phyloP scores from a whole-genome alignment of 192 early-diverging fungal genomes.

The Rhizoclosmatium sp. region DNA sequence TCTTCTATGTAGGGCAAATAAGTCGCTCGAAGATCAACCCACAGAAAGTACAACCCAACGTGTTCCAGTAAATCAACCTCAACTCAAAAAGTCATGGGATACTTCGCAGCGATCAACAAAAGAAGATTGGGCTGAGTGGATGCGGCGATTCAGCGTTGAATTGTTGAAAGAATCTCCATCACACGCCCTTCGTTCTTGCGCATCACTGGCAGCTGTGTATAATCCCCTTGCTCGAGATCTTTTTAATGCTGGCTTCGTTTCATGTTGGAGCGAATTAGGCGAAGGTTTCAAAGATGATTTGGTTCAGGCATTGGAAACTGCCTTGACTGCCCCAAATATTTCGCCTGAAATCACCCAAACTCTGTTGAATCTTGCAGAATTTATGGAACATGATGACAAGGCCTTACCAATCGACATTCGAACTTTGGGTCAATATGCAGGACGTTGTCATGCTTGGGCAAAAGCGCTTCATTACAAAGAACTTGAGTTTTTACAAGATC shows the following conservation, averaged over 20 bases:
- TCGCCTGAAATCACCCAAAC: slow-evolving; percentile 93
- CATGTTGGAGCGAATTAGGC: slow-evolving; percentile 92
- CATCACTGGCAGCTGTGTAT: slow-evolving; percentile 81
- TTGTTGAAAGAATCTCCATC: slow-evolving; percentile 97
- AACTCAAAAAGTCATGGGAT: slow-evolving; percentile 88
- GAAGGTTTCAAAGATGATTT: slow-evolving; percentile 93
- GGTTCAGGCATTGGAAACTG: slow-evolving; percentile 80
- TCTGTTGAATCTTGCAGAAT: slow-evolving; percentile 93
- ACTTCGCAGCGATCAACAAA: slow-evolving; percentile 84
- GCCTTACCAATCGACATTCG: slow-evolving; percentile 92
- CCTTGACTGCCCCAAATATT: slow-evolving; percentile 79
- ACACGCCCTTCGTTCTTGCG: slow-evolving; percentile 90
- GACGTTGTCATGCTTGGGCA: slow-evolving; percentile 93
- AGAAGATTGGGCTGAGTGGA: slow-evolving; percentile 98
- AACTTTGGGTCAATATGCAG: slow-evolving; percentile 86
- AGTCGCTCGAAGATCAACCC: slow-evolving; percentile 43
- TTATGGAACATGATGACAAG: slow-evolving; percentile 99
- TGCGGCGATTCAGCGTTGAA: slow-evolving; percentile 86
- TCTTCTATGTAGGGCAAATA: slow-evolving; percentile 38
- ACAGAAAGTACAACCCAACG: slow-evolving; percentile 66
- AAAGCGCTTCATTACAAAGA: slow-evolving; percentile 99
- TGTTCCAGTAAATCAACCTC: slow-evolving; percentile 84
- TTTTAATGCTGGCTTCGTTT: slow-evolving; percentile 97
- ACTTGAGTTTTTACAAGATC: slow-evolving; percentile 86
- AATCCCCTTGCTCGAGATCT: slow-evolving; percentile 82